Evolutionary conservation across 164 flowering plant species (phyloP), one percentile per base, ranked within the genome.

Genomic region (Berberis vulgaris): DNA sequence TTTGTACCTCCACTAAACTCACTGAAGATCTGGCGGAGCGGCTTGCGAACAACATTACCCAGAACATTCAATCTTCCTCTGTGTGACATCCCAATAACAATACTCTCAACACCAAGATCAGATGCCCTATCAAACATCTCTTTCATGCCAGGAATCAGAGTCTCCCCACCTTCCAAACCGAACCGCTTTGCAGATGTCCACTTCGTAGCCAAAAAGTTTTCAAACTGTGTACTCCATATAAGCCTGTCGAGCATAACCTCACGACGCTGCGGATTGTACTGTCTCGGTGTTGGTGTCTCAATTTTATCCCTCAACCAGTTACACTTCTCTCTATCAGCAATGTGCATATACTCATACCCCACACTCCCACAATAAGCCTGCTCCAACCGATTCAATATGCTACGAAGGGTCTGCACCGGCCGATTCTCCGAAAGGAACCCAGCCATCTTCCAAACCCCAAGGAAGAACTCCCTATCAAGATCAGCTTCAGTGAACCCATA

Each of bases 341-440:
- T 90, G 62, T 93, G 98, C 98, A 93, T 93, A 64, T 93, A 93
- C 77, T 93, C 98, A 58, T 77, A 93, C 1, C 98, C 98, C 62
- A 90, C 74, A 62, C 76, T 85, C 40, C 96, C 98, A 74, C 98
- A 93, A 67, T 90, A 93, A 59, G 98, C 96, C 73, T 90, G 98
- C 80, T 93, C 98, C 47, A 90, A 85, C 56, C 97, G 76, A 40
- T 82, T 87, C 69, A 93, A 73, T 50, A 93, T 88, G 6, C 89
- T 76, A 49, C 97, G 74, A 41, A 93, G 88, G 6, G 97, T 93
- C 65, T 85, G 97, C 59, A 93, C 88, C 0, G 98, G 96, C 46
- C 98, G 91, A 55, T 93, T 93, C 67, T 93, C 97, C 1, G 98
- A 93, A 67, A 93, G 64, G 67, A 93, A 93, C 1, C 98, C 98